phyloP scores from a whole-genome alignment of 768 basidiomycete genomes.

The Pisolithus tinctorius region DNA sequence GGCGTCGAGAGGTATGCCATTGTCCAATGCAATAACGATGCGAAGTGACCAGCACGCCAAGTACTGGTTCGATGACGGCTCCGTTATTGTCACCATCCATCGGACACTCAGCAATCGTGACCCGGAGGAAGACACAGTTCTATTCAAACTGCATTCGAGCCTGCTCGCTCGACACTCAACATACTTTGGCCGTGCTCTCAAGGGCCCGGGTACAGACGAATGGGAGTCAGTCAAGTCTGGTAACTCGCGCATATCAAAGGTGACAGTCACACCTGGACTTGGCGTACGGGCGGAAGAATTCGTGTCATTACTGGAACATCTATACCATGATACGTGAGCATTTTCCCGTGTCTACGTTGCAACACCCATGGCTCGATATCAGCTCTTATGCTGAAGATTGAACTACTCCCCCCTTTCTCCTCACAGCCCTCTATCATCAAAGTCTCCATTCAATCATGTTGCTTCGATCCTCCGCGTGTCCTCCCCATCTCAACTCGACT shows the following conservation, averaged over 20 bases:
- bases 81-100: constrained; percentile 42
- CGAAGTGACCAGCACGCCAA: constrained; percentile 32
- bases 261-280: constrained; percentile 31
- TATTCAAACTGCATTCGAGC: constrained; percentile 53
- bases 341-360: background rate
- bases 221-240: background rate
- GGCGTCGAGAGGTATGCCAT: background rate
- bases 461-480: constrained; percentile 52
- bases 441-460: constrained; percentile 41
- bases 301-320: constrained; percentile 49
- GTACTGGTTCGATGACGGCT: constrained; percentile 67
- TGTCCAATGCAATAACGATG: background rate
- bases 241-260: constrained; percentile 9
- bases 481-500: constrained; percentile 47
- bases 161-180: constrained; percentile 49
- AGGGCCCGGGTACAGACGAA: too few species aligned
- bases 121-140: constrained; percentile 9
- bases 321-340: constrained; percentile 66
- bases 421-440: constrained; percentile 40
- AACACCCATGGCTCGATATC: background rate
- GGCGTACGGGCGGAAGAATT: constrained; percentile 42
- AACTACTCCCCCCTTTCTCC: background rate
- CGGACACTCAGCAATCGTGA: constrained; percentile 6
- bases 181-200: constrained; percentile 7
- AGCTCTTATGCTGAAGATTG: background rate